Percentiles rank a stretch among this genome's conserved stretches.
Conservation (phyloP, 2,329 filamentous ascomycete species). For the Metarhizium rileyi region DNA sequence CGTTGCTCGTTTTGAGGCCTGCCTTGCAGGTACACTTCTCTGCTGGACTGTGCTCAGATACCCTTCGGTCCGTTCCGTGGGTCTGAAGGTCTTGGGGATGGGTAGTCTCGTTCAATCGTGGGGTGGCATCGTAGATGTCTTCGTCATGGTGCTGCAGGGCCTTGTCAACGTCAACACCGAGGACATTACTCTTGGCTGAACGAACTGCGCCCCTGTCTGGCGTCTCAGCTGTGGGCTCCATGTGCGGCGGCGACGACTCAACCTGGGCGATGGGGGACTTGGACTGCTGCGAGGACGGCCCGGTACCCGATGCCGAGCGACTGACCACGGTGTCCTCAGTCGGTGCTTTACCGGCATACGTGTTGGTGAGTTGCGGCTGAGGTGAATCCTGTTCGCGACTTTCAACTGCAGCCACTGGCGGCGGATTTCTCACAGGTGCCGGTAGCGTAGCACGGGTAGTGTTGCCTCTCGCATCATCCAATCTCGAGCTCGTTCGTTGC, state of each 20-base stretch:
- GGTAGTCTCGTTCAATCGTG: slow-evolving; percentile 10
- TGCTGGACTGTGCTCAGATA: slow-evolving; percentile 1
- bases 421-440: background rate
- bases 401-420: background rate
- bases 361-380: background rate
- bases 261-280: background rate
- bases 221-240: background rate
- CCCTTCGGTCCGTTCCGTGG: background rate
- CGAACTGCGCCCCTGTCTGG: background rate
- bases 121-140: slow-evolving; percentile 26
- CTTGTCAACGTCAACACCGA: background rate
- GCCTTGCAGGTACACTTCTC: background rate
- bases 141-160: slow-evolving; percentile 4
- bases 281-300: slow-evolving; percentile 1
- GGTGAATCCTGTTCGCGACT: background rate
- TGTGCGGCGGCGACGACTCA: background rate
- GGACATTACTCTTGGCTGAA: background rate
- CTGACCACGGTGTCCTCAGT: background rate
- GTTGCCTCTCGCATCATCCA: background rate
- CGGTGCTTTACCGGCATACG: background rate
- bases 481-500: background rate
- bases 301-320: background rate
- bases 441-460: background rate
- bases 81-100: background rate
- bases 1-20: slow-evolving; percentile 1